Evolutionary conservation across 331 rosid species (phyloP), one percentile per base, ranked within the genome.

Genomic region (Arachis monticola): DNA sequence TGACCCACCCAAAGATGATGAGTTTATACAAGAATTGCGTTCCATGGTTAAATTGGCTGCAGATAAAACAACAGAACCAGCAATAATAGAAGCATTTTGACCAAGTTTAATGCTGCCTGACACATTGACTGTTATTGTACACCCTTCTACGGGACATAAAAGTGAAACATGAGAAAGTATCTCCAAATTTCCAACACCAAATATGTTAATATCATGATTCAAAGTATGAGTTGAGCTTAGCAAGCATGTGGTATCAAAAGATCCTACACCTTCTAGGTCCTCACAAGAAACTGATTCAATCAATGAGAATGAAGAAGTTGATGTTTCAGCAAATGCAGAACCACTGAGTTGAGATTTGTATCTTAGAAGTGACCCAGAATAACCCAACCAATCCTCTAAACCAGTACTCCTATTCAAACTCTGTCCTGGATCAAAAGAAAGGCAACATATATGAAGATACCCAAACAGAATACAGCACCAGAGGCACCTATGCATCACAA

Each of bases 201-300:
- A 80, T 75, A 90, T 51, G 78, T 86, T 57, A 80, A 86, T 88
- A 84, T 90, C 89, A 27, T 95, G 85, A 81, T 75, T 73, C 82
- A 88, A 77, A 70, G 72, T 14, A 71, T 88, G 79, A 77, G 85
- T 83, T 73, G 97, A 85, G 81, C 91, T 89, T 76, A 94, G 81
- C 83, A 90, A 87, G 85, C 99, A 94, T 32, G 99, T 94, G n/a
- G 97, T 92, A 79, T 90, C 77, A 85, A 94, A 90, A 62, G 97
- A 92, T 70, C 99, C 99, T 79, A 92, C 97, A 72, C 99, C 99
- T 69, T 78, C 85, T 83, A 94, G 86, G 85, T 94, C 96, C 84
- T 88, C 90, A 74, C 99, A 94, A 70, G 96, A 85, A 59, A 85
- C 85, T 22, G 79, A 81, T 56, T 80, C 64, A 27, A 79, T 87